Evolutionary conservation across 228 moss, liverwort and hornwort species (phyloP).

Genomic region (Sphagnum magellanicum): DNA sequence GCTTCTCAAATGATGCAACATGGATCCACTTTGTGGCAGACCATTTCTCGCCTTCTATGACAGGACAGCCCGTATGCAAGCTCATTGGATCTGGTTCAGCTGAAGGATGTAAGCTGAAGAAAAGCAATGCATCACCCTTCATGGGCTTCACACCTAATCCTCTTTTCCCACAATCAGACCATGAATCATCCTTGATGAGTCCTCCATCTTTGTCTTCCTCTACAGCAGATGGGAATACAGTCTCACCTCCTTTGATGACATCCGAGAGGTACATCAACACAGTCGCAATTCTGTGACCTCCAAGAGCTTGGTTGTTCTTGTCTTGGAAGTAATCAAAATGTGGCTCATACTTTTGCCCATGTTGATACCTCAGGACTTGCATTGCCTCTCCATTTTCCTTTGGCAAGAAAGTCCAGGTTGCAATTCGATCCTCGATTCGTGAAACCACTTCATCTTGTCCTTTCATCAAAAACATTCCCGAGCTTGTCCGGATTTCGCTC

Average conservation of each 20-base stretch:
- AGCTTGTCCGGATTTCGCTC: slow-evolving; percentile 52
- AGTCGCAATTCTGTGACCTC: slow-evolving; percentile 49
- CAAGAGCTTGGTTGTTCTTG: slow-evolving; percentile 42
- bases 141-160: slow-evolving; percentile 48
- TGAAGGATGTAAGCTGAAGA: slow-evolving; percentile 45
- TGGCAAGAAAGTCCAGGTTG: slow-evolving; percentile 52
- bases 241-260: slow-evolving; percentile 53
- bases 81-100: slow-evolving; percentile 30
- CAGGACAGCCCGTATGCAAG: slow-evolving; percentile 51
- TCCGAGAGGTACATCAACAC: slow-evolving; percentile 55
- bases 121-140: slow-evolving; percentile 52
- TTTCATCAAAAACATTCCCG: slow-evolving; percentile 44
- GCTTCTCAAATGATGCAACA: slow-evolving; percentile 39
- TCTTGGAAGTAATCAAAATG: slow-evolving; percentile 56
- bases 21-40: slow-evolving; percentile 68
- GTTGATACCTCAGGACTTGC: slow-evolving; percentile 46
- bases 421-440: slow-evolving; percentile 45
- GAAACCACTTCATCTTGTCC: slow-evolving; percentile 41
- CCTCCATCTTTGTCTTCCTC: slow-evolving; percentile 30
- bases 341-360: slow-evolving; percentile 54
- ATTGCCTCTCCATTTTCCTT: slow-evolving; percentile 54
- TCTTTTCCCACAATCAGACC: slow-evolving; percentile 54
- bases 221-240: slow-evolving; percentile 51
- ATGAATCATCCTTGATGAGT: slow-evolving; percentile 48
- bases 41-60: slow-evolving; percentile 59